Base-by-base conservation (phyloP, 495 filamentous ascomycete species). In the Penicillium parvum region DNA sequence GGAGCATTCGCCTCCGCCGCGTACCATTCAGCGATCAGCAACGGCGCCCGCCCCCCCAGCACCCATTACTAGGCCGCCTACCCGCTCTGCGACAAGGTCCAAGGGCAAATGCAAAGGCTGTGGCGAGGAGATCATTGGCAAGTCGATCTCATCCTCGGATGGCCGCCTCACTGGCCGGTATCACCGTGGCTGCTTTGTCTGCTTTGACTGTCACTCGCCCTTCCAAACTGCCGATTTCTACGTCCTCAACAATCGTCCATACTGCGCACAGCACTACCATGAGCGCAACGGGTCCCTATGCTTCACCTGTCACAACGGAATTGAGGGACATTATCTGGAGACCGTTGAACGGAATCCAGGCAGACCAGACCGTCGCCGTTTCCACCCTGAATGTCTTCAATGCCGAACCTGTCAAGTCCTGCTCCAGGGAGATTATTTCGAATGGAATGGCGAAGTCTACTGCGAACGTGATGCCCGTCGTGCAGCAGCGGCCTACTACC, bases 281-380 rank as follows among this genome's bases (percentile, higher is more conserved):
- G 76, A 86, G 59, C 76, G 90, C 26, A 98, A 98, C 57, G 80
- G 82, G 28, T 91, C 86, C 15, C 61, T 96, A 1, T 98, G 92
- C 58, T 74, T 75, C 1, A 76, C 74, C 26, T 98, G 92, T 58
- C 77, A 86, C 53, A 65, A 63, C 11, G 92, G 92, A 8, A 97
- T 98, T 53, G 92, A 98, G 57, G 92, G 92, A 2, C 81, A 91
- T 48, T 98, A 94, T 55, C 76, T 97, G n/a, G 90, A 95, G 56
- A 95, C 90, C 9, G 55, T 66, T 3, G 69, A 69, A 37, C 56
- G 48, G 7, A 61, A 53, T n/a, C 58, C 42, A 2, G 64, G 57
- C 2, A 57, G 56, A 5, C 82, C 85, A 29, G 66, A 75, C 30
- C 64, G 76, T 32, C 77, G 77, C 40, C 95, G 95, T 57, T 94